Percentiles rank a stretch among this genome's conserved stretches.
Evolutionary conservation across 768 basidiomycete genomes (phyloP).

Genomic region (Collybiopsis luxurians): DNA sequence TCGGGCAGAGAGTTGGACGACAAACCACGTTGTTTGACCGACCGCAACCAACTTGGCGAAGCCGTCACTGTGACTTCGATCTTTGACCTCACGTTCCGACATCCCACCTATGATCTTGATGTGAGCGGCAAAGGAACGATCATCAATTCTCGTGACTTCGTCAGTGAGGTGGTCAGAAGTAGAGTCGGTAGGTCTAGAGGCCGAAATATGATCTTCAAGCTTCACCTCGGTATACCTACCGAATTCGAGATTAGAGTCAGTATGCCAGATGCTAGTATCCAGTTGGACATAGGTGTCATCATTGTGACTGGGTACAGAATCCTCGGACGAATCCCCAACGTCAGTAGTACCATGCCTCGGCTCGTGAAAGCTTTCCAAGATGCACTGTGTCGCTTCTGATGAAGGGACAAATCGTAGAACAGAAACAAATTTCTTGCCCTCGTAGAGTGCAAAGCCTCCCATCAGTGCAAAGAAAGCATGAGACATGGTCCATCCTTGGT

Average conservation of each 20-base stretch:
- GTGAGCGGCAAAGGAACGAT: neutral
- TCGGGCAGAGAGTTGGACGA: constrained; percentile 13
- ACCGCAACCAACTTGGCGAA: constrained; percentile 2
- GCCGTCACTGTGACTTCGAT: constrained; percentile 5
- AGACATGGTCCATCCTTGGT: neutral
- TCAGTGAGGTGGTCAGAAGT: neutral
- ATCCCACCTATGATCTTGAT: neutral
- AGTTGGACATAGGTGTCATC: too few relatives aligned
- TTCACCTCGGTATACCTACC: too few relatives aligned
- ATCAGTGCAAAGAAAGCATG: constrained; percentile 13
- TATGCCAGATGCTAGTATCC: too few relatives aligned
- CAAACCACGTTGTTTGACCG: constrained; percentile 13
- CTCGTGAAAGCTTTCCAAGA: too few relatives aligned
- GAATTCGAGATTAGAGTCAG: too few relatives aligned
- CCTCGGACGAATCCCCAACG: too few relatives aligned
- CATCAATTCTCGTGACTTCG: too few relatives aligned
- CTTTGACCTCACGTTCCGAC: neutral
- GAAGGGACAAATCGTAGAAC: neutral
- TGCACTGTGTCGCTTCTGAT: neutral
- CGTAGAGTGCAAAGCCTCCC: constrained; percentile 16
- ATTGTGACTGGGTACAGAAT: too few relatives aligned
- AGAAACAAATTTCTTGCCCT: neutral
- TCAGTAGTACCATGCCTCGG: too few relatives aligned
- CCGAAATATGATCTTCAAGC: too few relatives aligned
- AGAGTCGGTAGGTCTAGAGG: too few relatives aligned